phyloP scores from a whole-genome alignment of 2,329 filamentous ascomycete species.

The Periconia sp. region DNA sequence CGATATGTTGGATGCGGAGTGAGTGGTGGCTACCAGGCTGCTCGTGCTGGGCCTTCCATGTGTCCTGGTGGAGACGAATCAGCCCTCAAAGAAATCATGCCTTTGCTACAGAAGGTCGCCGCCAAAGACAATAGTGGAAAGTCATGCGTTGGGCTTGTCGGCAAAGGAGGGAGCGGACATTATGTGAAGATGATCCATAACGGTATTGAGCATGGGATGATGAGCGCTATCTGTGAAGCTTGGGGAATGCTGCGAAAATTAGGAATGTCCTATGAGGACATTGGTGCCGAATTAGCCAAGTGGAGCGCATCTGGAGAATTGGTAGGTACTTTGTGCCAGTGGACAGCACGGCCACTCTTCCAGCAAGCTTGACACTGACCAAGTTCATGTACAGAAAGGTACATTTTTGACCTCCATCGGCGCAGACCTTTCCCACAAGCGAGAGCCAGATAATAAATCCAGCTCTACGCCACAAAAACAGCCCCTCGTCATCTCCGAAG shows the following conservation, averaged over 20 bases:
- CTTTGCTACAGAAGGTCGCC: conserved; percentile 65
- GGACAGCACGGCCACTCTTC: not conserved
- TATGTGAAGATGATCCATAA: conserved; percentile 81
- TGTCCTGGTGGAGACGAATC: conserved; percentile 67
- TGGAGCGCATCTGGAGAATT: conserved; percentile 68
- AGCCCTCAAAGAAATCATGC: conserved; percentile 64
- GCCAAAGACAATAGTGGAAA: conserved; percentile 66
- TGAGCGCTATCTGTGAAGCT: conserved; percentile 68
- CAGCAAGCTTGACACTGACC: conserved; percentile 7
- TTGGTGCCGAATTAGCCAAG: conserved; percentile 63
- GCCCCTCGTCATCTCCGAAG: conserved; percentile 62
- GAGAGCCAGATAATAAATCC: conserved; percentile 39
- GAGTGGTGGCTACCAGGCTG: conserved; percentile 72
- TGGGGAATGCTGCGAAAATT: conserved; percentile 68
- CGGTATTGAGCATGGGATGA: conserved; percentile 75
- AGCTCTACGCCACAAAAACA: conserved; percentile 31
- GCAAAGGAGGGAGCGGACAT: conserved; percentile 69
- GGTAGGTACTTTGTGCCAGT: conserved; percentile 42
- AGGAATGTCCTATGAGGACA: conserved; percentile 64
- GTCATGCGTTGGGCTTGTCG: conserved; percentile 66
- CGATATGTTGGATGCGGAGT: conserved; percentile 72
- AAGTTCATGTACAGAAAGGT: conserved; percentile 45
- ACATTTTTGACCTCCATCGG: conserved; percentile 70
- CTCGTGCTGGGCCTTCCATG: conserved; percentile 69
- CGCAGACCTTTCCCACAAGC: conserved; percentile 63